A percentile compares a stretch with the other conserved stretches of the same genome.
phyloP scores from a whole-genome alignment of 495 filamentous ascomycete genomes.

The Massariosphaeria phaeospora region DNA sequence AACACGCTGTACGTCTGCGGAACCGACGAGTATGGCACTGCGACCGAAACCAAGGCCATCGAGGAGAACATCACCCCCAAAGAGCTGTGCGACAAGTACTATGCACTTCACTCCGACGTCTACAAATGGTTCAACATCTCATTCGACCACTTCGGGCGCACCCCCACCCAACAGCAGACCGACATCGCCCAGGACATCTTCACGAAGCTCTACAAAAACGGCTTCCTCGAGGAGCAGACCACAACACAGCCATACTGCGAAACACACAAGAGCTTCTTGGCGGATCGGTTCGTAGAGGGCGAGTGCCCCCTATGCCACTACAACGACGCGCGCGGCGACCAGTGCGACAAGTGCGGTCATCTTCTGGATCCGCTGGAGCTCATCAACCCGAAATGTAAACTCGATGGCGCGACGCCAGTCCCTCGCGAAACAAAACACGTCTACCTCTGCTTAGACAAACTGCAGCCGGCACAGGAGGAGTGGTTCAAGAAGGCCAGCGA shows the following conservation, averaged over 20 bases:
- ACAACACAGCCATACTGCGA: constrained; percentile 82
- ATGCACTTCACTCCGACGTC: constrained; percentile 73
- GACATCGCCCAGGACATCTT: constrained; percentile 86
- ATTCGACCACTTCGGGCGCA: constrained; percentile 82
- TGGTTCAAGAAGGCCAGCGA: constrained; percentile 60
- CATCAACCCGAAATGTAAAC: constrained; percentile 63
- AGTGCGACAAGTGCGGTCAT: constrained; percentile 79
- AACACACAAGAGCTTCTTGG: constrained; percentile 72
- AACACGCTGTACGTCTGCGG: constrained; percentile 64
- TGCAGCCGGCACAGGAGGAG: constrained; percentile 64
- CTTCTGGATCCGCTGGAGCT: constrained; percentile 71
- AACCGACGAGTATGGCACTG: constrained; percentile 77
- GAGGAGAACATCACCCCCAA: constrained; percentile 64
- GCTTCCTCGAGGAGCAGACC: constrained; percentile 74
- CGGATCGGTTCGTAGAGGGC: constrained; percentile 91
- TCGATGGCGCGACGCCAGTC: constrained; percentile 74
- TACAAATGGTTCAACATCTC: constrained; percentile 82
- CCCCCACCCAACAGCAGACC: constrained; percentile 75
- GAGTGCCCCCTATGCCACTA: constrained; percentile 77
- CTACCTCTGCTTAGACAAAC: constrained; percentile 73
- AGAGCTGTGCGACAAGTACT: constrained; percentile 79
- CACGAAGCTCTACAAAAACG: constrained; percentile 67
- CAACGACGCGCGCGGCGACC: constrained; percentile 74
- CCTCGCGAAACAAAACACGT: constrained; percentile 66
- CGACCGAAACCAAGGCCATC: constrained; percentile 76